Evolutionary conservation across 176 grass and related monocot species (phyloP), one percentile per base, ranked within the genome.

Genomic region (Musa acuminata): DNA sequence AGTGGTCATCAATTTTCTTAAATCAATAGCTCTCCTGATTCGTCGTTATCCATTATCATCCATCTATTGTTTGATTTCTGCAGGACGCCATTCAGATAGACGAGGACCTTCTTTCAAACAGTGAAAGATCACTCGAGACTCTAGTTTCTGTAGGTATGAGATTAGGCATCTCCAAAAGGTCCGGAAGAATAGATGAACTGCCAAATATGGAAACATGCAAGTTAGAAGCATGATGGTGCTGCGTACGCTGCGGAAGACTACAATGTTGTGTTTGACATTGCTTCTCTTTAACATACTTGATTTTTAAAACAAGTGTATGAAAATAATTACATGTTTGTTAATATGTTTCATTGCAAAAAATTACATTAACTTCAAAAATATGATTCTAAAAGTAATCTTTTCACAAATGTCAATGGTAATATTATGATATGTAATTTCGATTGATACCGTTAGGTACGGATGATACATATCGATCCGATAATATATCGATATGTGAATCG

Each of bases 101-200:
- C 78, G 90, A 83, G 26, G 94, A 97, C 80, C 87, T 97, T 66
- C 51, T 91, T 8, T 74, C 80, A 2, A 97, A 97, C 77, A 91
- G 87, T 53, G 82, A 77, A 60, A 90, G 94, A 76, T 90, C 94
- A 75, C 83, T 97, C 3, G 94, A 97, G 81, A 97, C 94, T 20
- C 87, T 97, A 68, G 94, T 97, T 27, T 75, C 72, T 52, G 86
- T 97, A 1, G 94, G 94, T 64, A 93, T 83, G 66, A 84, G 74
- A 13, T 55, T 97, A 27, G 94, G 94, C 12, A 25, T 87, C 11
- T 97, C 90, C 52, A 90, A 68, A 78, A 77, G 73, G 79, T 77
- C 63, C 60, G 58, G 64, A 50, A 19, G 52, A 55, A 73, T 3
- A 14, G 75, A 21, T 52, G 75, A 80, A 58, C 22, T 72, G 48